Base-by-base conservation (phyloP, 2,329 filamentous ascomycete species). In the Sporothrix schenckii region DNA sequence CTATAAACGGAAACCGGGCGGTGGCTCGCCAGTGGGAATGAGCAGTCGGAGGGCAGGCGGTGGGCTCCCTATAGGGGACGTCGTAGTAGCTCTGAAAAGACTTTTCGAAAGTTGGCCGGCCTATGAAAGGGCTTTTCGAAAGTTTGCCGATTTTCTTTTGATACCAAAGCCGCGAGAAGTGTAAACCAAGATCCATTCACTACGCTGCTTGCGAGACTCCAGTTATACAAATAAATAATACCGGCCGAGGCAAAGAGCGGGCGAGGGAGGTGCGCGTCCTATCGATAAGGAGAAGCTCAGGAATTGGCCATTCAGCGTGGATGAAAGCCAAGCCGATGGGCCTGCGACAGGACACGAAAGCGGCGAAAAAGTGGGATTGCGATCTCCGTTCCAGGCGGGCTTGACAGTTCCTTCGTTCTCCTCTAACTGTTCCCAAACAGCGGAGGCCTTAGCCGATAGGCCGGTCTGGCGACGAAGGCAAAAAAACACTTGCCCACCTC, bases 251-350 rank as follows among this genome's bases (percentile, higher is more conserved):
- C 54, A 21, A 24, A 44, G n/a, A 14, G 41, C 41, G n/a, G 16
- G 13, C 7, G 47, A 21, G 27, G 44, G 10, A 52, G 47, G 47
- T 34, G 49, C 44, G 44, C 19, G 21, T 10, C 61, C 21, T 66
- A 66, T 66, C 61, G 61, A 66, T 66, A 66, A 65, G 60, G 44
- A 44, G 34, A 27, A 61, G 44, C 44, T 11, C 21, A 60, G 27
- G 47, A 53, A 53, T 41, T 66, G 63, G 19, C 63, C 63, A 66
- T 66, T 53, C 47, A 66, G 63, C 63, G 30, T 66, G 27, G 6
- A 53, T 14, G 11, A 24, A 27, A 11, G 49, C 47, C 27, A 27
- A 11, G 49, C 47, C 27, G 34, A 9, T 11, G 11, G 47, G 63
- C 63, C 63, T 39, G 63, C 53, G 24, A 53, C 47, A 49, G 13